phyloP scores from a whole-genome alignment of 768 basidiomycete genomes.

The Fistulinella prunicolor region DNA sequence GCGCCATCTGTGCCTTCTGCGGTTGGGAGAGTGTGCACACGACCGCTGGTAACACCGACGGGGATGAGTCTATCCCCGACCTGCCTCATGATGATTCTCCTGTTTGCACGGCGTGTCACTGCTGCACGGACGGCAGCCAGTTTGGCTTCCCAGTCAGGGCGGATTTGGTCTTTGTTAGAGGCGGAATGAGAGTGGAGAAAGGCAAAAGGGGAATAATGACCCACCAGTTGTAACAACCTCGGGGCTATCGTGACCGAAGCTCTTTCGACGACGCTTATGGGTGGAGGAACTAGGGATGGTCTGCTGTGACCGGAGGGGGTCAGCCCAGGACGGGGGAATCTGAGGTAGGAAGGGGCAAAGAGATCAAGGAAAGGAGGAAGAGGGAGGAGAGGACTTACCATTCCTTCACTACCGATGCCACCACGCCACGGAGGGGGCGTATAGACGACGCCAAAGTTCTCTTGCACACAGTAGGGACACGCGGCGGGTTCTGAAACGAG shows the following conservation, averaged over 20 bases:
- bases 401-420: conserved; percentile 73
- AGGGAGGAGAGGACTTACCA: conserved; percentile 41
- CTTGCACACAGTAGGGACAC: conserved; percentile 97
- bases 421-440: conserved; percentile 75
- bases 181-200: conserved; percentile 8
- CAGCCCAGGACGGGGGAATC: conserved; percentile 49
- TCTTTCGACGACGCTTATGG: conserved; percentile 81
- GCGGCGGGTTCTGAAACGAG: conserved; percentile 95
- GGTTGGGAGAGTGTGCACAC: conserved; percentile 63
- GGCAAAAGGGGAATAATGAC: conserved; percentile 19
- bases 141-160: conserved; percentile 98
- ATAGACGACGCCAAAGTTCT: conserved; percentile 95
- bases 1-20: conserved; percentile 51
- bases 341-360: conserved; percentile 14
- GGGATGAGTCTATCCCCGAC: conserved; percentile 97
- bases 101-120: conserved; percentile 92
- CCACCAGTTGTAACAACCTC: conserved; percentile 90
- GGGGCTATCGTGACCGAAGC: conserved; percentile 78
- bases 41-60: conserved; percentile 90
- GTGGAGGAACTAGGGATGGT: conserved; percentile 37
- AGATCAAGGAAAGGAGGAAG: not conserved
- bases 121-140: conserved; percentile 90
- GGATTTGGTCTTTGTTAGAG: conserved; percentile 73
- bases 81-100: conserved; percentile 97
- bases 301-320: conserved; percentile 48